A percentile compares a stretch with the other conserved stretches of the same genome.
phyloP scores from a whole-genome alignment of 768 basidiomycete species.

The Sarcomyxa edulis region DNA sequence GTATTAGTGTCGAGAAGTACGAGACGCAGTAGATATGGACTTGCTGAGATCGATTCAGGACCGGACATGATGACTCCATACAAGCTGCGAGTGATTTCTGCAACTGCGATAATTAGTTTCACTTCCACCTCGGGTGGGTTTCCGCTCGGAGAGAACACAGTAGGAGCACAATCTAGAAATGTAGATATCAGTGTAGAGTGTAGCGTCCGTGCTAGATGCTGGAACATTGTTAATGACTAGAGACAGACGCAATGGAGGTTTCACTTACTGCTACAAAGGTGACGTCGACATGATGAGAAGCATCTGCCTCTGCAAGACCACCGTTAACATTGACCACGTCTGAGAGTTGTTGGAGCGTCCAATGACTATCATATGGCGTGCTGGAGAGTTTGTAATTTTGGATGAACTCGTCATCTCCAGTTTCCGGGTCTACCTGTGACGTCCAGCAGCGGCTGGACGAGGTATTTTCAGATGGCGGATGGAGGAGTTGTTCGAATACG shows the following conservation, averaged over 20 bases:
- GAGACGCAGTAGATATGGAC: no score
- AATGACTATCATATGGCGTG: conserved; percentile 15
- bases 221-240: neutral
- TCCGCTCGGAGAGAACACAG: conserved; percentile 69
- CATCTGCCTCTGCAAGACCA: neutral
- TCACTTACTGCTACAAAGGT: conserved; percentile 7
- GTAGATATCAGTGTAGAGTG: conserved; percentile 76
- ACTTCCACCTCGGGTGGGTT: conserved; percentile 55
- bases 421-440: conserved; percentile 28
- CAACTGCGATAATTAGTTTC: conserved; percentile 51
- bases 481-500: conserved; percentile 46
- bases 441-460: conserved; percentile 22
- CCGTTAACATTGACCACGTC: conserved; percentile 11
- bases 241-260: neutral
- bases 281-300: conserved; percentile 2
- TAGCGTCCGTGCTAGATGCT: conserved; percentile 72
- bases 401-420: conserved; percentile 27
- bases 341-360: conserved; percentile 29
- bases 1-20: no score
- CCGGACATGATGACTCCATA: conserved; percentile 53
- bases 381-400: conserved; percentile 17
- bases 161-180: conserved; percentile 83
- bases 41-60: conserved; percentile 29
- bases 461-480: conserved; percentile 10
- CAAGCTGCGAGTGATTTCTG: conserved; percentile 51